A percentile compares a stretch with the other conserved stretches of the same genome.
Evolutionary conservation across 2,329 filamentous ascomycete species (phyloP).

Genomic region (Ceratocystis cacaofunesta): DNA sequence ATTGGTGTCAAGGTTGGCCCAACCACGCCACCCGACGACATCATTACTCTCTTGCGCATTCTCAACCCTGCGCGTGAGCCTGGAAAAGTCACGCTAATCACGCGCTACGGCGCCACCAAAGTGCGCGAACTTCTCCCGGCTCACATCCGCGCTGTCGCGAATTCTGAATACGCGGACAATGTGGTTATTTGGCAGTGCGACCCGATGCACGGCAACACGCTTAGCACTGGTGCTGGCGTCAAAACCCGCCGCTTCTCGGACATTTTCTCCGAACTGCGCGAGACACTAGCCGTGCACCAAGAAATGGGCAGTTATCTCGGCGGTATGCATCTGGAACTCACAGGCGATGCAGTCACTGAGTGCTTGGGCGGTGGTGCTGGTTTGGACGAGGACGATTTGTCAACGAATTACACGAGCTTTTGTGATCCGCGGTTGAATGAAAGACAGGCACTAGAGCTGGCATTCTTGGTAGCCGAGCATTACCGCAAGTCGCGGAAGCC

Average conservation of each 20-base stretch:
- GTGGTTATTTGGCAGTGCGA: constrained; percentile 92
- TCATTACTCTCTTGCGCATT: constrained; percentile 64
- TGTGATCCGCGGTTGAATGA: constrained; percentile 93
- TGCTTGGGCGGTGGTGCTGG: constrained; percentile 83
- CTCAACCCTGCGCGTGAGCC: constrained; percentile 72
- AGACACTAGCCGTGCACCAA: constrained; percentile 73
- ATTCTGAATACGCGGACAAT: constrained; percentile 47
- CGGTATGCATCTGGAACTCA: constrained; percentile 88
- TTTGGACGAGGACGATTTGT: constrained; percentile 73
- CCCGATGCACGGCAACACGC: constrained; percentile 86
- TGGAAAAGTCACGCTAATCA: constrained; percentile 92
- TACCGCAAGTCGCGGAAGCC: constrained; percentile 32
- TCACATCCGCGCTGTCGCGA: constrained; percentile 80
- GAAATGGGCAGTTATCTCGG: constrained; percentile 74
- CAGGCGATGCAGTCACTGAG: constrained; percentile 90
- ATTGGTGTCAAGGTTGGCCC: constrained; percentile 95
- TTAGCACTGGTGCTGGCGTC: constrained; percentile 56
- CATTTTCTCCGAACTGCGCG: constrained; percentile 74
- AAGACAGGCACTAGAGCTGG: constrained; percentile 90
- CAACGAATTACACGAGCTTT: constrained; percentile 85
- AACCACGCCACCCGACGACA: constrained; percentile 59
- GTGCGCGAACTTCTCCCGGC: constrained; percentile 61
- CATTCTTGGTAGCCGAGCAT: constrained; percentile 81
- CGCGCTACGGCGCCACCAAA: constrained; percentile 72
- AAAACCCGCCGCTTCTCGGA: constrained; percentile 88